phyloP scores from a whole-genome alignment of 768 basidiomycete species.

The Tephrocybe sp. region DNA sequence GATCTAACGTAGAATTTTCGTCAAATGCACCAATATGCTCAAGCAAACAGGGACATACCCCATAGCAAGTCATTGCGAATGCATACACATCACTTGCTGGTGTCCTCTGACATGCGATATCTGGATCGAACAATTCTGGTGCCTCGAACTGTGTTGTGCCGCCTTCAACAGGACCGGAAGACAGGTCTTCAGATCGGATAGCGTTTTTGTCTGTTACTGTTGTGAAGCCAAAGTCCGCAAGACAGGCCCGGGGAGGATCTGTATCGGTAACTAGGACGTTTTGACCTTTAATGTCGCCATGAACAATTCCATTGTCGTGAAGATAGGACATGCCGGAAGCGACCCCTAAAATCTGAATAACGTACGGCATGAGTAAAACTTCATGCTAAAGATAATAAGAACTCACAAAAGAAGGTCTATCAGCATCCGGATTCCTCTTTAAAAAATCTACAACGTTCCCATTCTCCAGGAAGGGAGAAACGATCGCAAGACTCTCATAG shows the following conservation, averaged over 20 bases:
- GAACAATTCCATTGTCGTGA: neutral
- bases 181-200: neutral
- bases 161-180: neutral
- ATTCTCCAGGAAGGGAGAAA: neutral
- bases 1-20: neutral
- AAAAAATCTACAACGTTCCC: neutral
- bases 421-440: neutral
- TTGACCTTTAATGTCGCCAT: neutral
- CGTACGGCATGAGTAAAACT: neutral
- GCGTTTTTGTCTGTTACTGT: neutral
- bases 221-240: constrained; percentile 1
- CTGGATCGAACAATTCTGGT: neutral
- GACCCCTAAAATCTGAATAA: neutral
- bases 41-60: neutral
- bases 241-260: neutral
- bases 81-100: constrained; percentile 1
- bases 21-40: neutral
- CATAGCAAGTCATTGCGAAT: constrained; percentile 1
- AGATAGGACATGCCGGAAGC: neutral
- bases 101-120: neutral
- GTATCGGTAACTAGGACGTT: neutral
- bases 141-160: constrained; percentile 1
- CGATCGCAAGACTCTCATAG: neutral
- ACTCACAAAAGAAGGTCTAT: neutral
- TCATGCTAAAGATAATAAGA: neutral